Evolutionary conservation across 2,329 filamentous ascomycete genomes (phyloP).

Genomic region (Fusarium begoniae): DNA sequence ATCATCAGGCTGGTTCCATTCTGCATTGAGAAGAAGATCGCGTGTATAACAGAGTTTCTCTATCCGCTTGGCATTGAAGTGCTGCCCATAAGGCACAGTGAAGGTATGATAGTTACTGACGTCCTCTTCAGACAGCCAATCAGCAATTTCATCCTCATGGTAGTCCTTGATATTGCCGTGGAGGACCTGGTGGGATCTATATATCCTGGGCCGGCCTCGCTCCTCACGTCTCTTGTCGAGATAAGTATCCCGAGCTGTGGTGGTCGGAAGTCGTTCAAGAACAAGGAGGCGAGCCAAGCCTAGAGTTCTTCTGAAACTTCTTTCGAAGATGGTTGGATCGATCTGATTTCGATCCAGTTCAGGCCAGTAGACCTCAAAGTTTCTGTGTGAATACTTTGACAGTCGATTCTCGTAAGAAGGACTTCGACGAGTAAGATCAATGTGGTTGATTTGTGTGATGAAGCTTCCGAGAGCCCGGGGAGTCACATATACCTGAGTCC

Average conservation of each 20-base stretch:
- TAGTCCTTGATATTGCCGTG: conserved; percentile 80
- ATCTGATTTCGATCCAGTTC: conserved; percentile 77
- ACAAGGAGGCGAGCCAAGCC: conserved; percentile 83
- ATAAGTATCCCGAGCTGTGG: conserved; percentile 74
- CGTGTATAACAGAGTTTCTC: conserved; percentile 85
- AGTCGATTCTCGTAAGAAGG: conserved; percentile 89
- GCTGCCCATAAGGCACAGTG: conserved; percentile 72
- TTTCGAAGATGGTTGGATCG: conserved; percentile 87
- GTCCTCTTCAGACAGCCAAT: conserved; percentile 82
- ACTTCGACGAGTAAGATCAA: conserved; percentile 81
- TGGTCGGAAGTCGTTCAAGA: conserved; percentile 79
- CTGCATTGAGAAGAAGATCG: conserved; percentile 83
- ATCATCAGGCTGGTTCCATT: conserved; percentile 83
- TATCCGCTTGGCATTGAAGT: conserved; percentile 73
- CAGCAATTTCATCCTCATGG: conserved; percentile 82
- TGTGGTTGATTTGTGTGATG: conserved; percentile 82
- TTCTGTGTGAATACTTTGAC: conserved; percentile 84
- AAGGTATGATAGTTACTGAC: conserved; percentile 84
- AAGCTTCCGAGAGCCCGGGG: conserved; percentile 81
- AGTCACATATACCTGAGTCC: conserved; percentile 75
- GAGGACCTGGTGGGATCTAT: conserved; percentile 48
- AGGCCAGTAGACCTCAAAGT: conserved; percentile 86
- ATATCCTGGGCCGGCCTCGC: conserved; percentile 71
- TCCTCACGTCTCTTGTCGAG: conserved; percentile 75
- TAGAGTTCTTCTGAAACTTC: conserved; percentile 78